phyloP scores from a whole-genome alignment of 2,329 filamentous ascomycete species.

The Cladobotryum mycophilum region DNA sequence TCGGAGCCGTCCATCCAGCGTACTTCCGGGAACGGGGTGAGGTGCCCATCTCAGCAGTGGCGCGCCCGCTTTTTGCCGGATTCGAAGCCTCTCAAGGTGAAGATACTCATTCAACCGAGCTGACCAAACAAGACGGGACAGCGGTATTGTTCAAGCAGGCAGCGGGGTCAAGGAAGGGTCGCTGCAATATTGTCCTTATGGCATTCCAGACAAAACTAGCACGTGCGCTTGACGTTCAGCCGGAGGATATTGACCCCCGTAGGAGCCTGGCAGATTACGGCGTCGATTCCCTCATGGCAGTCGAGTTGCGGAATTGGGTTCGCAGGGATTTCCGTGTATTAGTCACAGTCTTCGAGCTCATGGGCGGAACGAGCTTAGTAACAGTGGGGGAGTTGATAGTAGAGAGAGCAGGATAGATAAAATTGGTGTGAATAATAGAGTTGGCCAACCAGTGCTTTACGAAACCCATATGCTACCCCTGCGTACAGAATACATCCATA shows the following conservation, averaged over 20 bases:
- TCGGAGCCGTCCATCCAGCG: background rate
- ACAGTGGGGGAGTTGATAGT: background rate
- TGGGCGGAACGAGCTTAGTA: slow-evolving; percentile 15
- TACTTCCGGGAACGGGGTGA: background rate
- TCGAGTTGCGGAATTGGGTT: slow-evolving; percentile 39
- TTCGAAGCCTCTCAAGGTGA: background rate
- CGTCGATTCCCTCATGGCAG: slow-evolving; percentile 33
- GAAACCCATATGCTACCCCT: no score
- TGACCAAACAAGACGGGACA: background rate
- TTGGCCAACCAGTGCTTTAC: no score
- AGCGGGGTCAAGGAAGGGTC: background rate
- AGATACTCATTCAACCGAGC: background rate
- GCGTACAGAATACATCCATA: no score
- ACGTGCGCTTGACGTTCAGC: slow-evolving; percentile 25
- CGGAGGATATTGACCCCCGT: slow-evolving; percentile 17
- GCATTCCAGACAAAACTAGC: slow-evolving; percentile 25
- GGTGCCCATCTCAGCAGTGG: background rate
- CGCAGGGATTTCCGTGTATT: slow-evolving; percentile 26
- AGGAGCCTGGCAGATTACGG: slow-evolving; percentile 18
- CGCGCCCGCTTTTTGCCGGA: background rate
- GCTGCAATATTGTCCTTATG: slow-evolving; percentile 5
- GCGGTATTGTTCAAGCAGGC: background rate
- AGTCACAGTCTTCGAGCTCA: slow-evolving; percentile 32
- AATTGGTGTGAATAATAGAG: no score
- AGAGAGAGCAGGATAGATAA: background rate